Evolutionary conservation across 2,329 filamentous ascomycete species (phyloP), one percentile per base, ranked within the genome.

Genomic region (Neopestalotiopsis clavispora): DNA sequence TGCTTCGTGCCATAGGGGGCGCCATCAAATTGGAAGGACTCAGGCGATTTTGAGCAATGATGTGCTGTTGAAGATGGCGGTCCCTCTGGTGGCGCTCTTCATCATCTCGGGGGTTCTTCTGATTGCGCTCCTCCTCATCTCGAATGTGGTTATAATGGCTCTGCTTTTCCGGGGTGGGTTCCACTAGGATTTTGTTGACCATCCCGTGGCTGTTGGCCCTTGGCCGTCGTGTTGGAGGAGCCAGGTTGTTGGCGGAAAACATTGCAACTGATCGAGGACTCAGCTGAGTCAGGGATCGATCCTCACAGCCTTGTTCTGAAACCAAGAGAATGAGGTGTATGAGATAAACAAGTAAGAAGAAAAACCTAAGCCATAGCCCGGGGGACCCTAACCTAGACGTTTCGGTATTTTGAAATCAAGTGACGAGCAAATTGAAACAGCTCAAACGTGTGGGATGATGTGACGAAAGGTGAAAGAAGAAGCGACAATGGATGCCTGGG

Each of bases 111-210:
- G 23, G 49, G 42, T 69, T 72, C 38, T 73, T 68, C n/a, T 67
- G 65, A 30, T 52, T 45, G 42, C 69, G 73, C 40, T 75, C 74
- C 65, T 71, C 71, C 14, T 75, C 72, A 32, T 70, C 75, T 12
- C 76, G 72, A 13, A 71, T 74, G 40, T 72, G 69, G 59, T 79
- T 77, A 62, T 78, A 79, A 38, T 74, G 73, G 4, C 28, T 66
- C 66, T 78, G 77, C 23, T 69, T 71, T 20, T 78, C 71, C 2
- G 42, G 63, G 3, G 73, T 76, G 7, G 76, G 71, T 10, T 75
- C 74, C 38, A 78, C 74, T 20, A 75, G 63, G 32, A 75, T 74
- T 52, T 59, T 71, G 13, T 52, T 32, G 20, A 23, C 23, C 9
- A 9, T 52, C 66, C 64, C 71, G 28, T 70, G 73, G 42, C 66